Evolutionary conservation across 129 eudicot genomes (phyloP).

Genomic region (Heracleum sosnowskyi): DNA sequence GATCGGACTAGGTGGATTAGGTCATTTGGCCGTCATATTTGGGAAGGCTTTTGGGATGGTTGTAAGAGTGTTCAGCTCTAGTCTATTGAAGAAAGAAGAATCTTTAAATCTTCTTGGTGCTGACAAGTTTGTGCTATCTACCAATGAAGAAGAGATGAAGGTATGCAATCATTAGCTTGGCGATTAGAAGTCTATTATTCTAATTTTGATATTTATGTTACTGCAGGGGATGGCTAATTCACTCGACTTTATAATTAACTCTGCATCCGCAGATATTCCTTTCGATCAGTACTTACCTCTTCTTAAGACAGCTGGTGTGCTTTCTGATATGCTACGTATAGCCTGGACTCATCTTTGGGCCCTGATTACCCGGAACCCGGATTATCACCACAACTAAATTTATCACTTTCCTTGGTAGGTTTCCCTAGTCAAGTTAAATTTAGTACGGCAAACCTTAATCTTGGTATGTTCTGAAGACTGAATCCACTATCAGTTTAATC

Average conservation of each 20-base stretch:
- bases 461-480: slow-evolving; percentile 23
- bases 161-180: slow-evolving; percentile 14
- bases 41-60: slow-evolving; percentile 88
- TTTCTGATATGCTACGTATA: too few relatives aligned
- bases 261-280: slow-evolving; percentile 69
- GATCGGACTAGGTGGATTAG: slow-evolving; percentile 89
- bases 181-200: too few relatives aligned
- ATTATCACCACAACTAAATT: too few relatives aligned
- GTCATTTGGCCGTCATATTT: slow-evolving; percentile 87
- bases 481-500: neutral
- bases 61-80: slow-evolving; percentile 76
- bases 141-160: slow-evolving; percentile 62
- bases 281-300: slow-evolving; percentile 57
- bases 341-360: too few relatives aligned
- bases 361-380: too few relatives aligned
- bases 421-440: slow-evolving; percentile 70
- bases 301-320: slow-evolving; percentile 59
- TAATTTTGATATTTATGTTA: too few relatives aligned
- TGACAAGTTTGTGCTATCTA: slow-evolving; percentile 63
- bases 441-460: slow-evolving; percentile 40
- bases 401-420: slow-evolving; percentile 63
- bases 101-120: slow-evolving; percentile 62
- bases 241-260: slow-evolving; percentile 50
- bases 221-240: too few relatives aligned
- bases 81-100: slow-evolving; percentile 68